These are phyloP conservation scores for Piper longum DNA, from an alignment of 164 flowering plant species.

Conservation along the genomic window DNA sequence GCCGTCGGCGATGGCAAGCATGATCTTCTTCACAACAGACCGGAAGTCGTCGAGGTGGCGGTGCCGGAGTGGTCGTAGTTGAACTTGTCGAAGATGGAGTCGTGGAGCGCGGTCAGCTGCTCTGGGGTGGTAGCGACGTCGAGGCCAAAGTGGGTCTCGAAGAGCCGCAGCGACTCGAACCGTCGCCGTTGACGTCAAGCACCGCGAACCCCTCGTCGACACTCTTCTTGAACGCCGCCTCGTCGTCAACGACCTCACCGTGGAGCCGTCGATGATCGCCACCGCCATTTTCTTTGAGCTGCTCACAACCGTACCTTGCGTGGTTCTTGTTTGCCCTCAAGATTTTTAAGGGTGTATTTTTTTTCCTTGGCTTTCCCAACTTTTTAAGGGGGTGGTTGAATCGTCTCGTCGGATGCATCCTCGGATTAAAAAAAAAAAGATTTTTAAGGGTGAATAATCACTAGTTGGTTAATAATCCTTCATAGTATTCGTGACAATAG, in stretches of 20 bases:
- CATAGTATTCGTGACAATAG: no score
- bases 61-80: conserved; percentile 54
- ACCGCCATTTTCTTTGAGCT: conserved; percentile 33
- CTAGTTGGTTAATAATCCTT: no score
- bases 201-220: conserved; percentile 22
- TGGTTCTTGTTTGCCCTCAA: no score
- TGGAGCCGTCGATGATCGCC: conserved; percentile 21
- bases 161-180: conserved; percentile 32
- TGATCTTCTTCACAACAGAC: conserved; percentile 59
- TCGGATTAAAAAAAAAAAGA: no score
- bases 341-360: no score
- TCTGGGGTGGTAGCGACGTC: conserved; percentile 59
- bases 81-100: conserved; percentile 61
- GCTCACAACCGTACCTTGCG: no score
- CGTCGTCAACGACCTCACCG: conserved; percentile 34
- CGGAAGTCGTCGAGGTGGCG: conserved; percentile 50
- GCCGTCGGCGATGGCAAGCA: conserved; percentile 84
- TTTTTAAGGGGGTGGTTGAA: no score
- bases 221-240: conserved; percentile 20
- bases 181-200: conserved; percentile 33
- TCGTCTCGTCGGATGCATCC: no score
- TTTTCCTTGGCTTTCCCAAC: no score
- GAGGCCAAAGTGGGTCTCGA: conserved; percentile 42
- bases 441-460: no score
- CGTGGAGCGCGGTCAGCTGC: conserved; percentile 54